Base-by-base conservation (phyloP, 768 basidiomycete species). In the Pleurotus cornucopiae region DNA sequence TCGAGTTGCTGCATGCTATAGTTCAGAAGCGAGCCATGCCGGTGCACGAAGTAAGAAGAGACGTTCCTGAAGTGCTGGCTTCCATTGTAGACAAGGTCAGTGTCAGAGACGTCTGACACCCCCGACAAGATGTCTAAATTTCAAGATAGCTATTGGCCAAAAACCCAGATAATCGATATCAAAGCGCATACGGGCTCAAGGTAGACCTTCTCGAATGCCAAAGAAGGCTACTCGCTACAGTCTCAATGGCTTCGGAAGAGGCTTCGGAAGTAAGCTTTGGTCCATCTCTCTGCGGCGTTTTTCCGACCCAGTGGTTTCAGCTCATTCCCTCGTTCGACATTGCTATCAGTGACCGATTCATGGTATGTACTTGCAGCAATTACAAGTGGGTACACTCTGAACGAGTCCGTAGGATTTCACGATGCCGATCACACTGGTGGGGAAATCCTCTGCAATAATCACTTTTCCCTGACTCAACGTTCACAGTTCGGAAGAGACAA, bases 21-120 rank as follows among this genome's bases (percentile, higher is more conserved):
- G 84, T 87, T 20, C 86, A 88, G 64, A 86, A 85, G 61, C 70
- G 84, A 12, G 85, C 87, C 0, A 86, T 86, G 81, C 84, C 84
- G 6, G 86, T 89, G 11, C 86, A 88, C 59, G 87, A 89, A 63
- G 82, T 88, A 16, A 75, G 88, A 43, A 74, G 85, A 46, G 88
- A 90, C 65, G 76, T 88, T 3, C 87, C 88, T 1, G 82, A 84
- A 59, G 86, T 90, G 11, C 69, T 90, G 18, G 85, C 85, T 3
- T 72, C 76, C 56, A 86, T 90, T 47, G 80, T 90, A 56, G 85
- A 88, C 61, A 88, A 85, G 74, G 85, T 79, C 61, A 45, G 12
- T 34, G 30, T 34, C 30, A 34, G 30, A 34, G 7, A 7, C 30
- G 7, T 34, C 30, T 34, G 30, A 34, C 30, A 34, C 30, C 11